These are phyloP conservation scores for Cyclotella distinguenda DNA, from an alignment of 108 stramenopile species.

Conservation along the genomic window DNA sequence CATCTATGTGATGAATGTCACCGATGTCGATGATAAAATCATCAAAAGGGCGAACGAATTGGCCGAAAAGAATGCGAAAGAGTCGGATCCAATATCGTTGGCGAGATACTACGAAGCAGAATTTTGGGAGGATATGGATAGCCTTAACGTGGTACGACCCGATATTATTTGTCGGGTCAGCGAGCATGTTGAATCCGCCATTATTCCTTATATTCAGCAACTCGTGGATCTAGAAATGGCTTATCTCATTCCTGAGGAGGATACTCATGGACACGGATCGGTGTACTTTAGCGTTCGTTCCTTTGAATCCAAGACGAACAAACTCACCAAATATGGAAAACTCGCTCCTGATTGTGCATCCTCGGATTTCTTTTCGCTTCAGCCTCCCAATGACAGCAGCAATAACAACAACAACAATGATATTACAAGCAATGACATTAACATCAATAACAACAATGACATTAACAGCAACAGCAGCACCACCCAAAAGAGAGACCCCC, in stretches of 20 bases:
- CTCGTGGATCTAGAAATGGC: slow-evolving; percentile 82
- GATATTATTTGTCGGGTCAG: slow-evolving; percentile 92
- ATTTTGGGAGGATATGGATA: slow-evolving; percentile 79
- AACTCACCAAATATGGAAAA: slow-evolving; percentile 86
- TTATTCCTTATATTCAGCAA: slow-evolving; percentile 84
- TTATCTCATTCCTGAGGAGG: slow-evolving; percentile 65
- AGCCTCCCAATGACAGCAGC: no score
- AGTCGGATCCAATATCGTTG: slow-evolving; percentile 60
- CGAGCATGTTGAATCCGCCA: slow-evolving; percentile 84
- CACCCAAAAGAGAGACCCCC: slow-evolving; percentile 82
- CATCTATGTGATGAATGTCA: slow-evolving; percentile 89
- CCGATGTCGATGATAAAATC: slow-evolving; percentile 99
- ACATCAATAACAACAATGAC: no score
- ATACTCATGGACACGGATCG: slow-evolving; percentile 46
- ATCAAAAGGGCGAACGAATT: slow-evolving; percentile 48
- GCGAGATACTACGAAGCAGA: slow-evolving; percentile 66
- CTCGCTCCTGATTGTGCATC: slow-evolving; percentile 74
- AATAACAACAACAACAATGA: no score
- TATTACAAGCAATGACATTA: no score
- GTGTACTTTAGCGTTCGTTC: slow-evolving; percentile 94
- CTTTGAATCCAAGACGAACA: slow-evolving; percentile 59
- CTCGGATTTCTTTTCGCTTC: slow-evolving; percentile 58
- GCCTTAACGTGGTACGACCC: slow-evolving; percentile 68
- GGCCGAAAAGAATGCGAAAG: slow-evolving; percentile 46
- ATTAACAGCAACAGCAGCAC: neutral